Conservation (phyloP, 208 protist genomes). For the Leishmania major region DNA sequence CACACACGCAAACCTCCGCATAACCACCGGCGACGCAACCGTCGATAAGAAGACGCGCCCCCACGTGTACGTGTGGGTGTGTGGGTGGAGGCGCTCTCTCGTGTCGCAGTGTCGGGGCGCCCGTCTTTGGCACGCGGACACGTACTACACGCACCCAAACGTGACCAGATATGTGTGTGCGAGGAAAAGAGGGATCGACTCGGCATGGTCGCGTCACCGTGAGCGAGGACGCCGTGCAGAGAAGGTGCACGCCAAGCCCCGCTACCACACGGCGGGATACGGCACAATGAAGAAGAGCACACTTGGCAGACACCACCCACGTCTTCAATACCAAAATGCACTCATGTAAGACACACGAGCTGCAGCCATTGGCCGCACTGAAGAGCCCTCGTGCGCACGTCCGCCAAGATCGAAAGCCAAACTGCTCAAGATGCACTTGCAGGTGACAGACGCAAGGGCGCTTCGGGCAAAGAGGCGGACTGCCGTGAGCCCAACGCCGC, state of each 20-base stretch:
- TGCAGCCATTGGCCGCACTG: neutral
- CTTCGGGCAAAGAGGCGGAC: conserved; percentile 77
- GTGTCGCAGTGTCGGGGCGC: neutral
- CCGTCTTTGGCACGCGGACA: neutral
- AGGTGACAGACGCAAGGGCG: conserved; percentile 53
- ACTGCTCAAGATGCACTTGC: conserved; percentile 28
- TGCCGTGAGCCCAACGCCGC: conserved; percentile 64
- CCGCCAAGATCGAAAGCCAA: neutral
- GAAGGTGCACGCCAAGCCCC: neutral
- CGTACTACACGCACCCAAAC: neutral
- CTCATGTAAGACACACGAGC: neutral
- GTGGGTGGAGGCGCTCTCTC: neutral
- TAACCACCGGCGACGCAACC: neutral
- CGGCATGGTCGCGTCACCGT: neutral
- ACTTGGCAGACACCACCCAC: neutral
- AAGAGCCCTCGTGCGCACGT: neutral
- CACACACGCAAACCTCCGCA: neutral
- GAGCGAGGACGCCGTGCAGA: neutral
- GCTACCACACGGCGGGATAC: neutral
- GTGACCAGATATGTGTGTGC: neutral
- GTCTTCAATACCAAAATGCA: neutral
- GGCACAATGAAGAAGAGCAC: neutral
- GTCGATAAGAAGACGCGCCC: neutral
- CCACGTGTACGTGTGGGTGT: neutral
- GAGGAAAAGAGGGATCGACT: neutral